A percentile compares a stretch with the other conserved stretches of the same genome.
Conservation (phyloP, 768 basidiomycete species). For the Tremella fuciformis region DNA sequence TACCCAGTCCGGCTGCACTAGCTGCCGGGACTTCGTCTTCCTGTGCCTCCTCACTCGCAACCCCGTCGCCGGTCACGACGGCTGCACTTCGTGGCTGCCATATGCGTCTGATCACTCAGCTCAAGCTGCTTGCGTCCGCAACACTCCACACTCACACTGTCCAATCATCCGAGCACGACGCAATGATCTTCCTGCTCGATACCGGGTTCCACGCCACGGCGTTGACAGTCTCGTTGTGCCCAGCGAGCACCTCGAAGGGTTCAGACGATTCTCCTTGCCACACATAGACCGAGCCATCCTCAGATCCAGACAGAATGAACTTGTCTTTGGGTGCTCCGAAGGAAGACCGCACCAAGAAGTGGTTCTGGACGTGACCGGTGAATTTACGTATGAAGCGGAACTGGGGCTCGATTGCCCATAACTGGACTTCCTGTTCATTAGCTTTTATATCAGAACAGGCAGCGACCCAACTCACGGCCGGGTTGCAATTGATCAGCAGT, state of each 20-base stretch:
- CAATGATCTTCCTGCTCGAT: constrained; percentile 80
- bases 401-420: constrained; percentile 74
- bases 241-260: constrained; percentile 79
- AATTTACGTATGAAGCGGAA: constrained; percentile 70
- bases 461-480: constrained; percentile 63
- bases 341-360: constrained; percentile 84
- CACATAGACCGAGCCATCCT: constrained; percentile 91
- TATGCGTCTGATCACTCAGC: constrained; percentile 29
- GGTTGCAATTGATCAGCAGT: constrained; percentile 80
- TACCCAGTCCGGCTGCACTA: no score
- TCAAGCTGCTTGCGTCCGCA: no score
- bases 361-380: constrained; percentile 76
- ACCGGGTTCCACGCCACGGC: constrained; percentile 93
- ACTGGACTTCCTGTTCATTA: constrained; percentile 70
- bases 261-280: constrained; percentile 86
- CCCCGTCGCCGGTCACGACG: constrained; percentile 4
- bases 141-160: constrained; percentile 62
- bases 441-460: background rate
- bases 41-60: background rate
- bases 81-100: constrained; percentile 41
- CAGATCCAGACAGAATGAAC: constrained; percentile 89
- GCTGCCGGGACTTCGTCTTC: no score
- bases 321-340: constrained; percentile 87
- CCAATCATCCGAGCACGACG: constrained; percentile 89
- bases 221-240: constrained; percentile 87